Evolutionary conservation across 192 early-diverging fungal genomes (phyloP).

Genomic region (Linnemannia zychae): DNA sequence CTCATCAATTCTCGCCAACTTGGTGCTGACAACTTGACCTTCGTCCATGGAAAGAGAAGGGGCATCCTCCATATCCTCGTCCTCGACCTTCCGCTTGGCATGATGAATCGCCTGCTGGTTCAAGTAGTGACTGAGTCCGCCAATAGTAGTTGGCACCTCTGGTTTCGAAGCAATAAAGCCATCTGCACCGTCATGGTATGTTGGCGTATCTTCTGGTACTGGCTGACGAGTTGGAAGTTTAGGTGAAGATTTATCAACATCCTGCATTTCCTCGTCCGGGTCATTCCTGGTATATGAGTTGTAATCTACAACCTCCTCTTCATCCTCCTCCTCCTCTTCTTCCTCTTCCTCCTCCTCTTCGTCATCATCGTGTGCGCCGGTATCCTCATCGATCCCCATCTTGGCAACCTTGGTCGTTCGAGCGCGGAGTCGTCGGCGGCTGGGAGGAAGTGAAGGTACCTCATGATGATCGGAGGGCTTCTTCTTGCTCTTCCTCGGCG

Average conservation of each 20-base stretch:
- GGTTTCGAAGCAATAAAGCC: constrained; percentile 54
- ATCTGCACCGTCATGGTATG: constrained; percentile 8
- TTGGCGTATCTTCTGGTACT: constrained; percentile 13
- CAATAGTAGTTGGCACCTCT: constrained; percentile 10
- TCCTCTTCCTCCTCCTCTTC: constrained; percentile 47
- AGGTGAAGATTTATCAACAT: constrained; percentile 23
- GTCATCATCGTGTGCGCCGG: constrained; percentile 27
- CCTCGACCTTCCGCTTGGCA: constrained; percentile 51
- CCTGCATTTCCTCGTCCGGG: constrained; percentile 43
- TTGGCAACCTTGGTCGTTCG: constrained; percentile 53
- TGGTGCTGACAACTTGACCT: constrained; percentile 54
- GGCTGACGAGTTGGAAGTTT: constrained; percentile 1
- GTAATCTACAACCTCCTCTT: constrained; percentile 34
- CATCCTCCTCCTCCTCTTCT: constrained; percentile 40
- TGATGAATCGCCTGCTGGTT: constrained; percentile 15
- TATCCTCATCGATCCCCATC: constrained; percentile 49
- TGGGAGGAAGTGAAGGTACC: constrained; percentile 44
- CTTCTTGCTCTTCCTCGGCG: constrained; percentile 45
- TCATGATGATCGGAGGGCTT: constrained; percentile 30
- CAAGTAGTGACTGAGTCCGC: not conserved
- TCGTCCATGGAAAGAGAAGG: constrained; percentile 47
- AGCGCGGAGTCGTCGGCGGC: constrained; percentile 45
- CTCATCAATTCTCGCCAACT: constrained; percentile 50
- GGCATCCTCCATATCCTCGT: constrained; percentile 53
- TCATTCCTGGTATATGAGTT: constrained; percentile 26